Evolutionary conservation across 257 asterid species (phyloP), one percentile per base, ranked within the genome.

Genomic region (Petrea volubilis): DNA sequence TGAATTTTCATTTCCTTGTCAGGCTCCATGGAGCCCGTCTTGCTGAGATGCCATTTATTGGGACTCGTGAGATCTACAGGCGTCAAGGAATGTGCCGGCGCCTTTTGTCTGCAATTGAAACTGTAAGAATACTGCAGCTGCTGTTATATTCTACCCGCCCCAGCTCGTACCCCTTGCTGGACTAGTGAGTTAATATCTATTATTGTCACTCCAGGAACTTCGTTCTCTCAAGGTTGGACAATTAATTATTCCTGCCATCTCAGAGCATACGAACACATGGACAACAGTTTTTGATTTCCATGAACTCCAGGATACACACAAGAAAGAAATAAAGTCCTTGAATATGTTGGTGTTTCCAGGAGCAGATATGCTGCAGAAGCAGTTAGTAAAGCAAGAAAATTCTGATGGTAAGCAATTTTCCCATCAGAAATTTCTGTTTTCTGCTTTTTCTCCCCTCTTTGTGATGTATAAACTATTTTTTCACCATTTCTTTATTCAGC

Each of bases 71-170:
- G 65, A 84, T 85, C 68, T 92, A 92, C 80, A 87, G 99, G 81
- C 97, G 96, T 66, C 99, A 95, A 76, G 99, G 99, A 78, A 92
- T 92, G 98, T 92, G 99, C 81, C 84, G 96, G n/a, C 96, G 96
- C 60, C 87, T 95, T 71, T 78, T 95, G 49, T 83, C 90, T 58
- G 91, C 96, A 60, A 81, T 95, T 78, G 99, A 95, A 87, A 71
- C 78, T 74, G 99, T 94, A 88, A 66, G 83, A 47, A 72, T 55
- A 31, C 18, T 44, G 29, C 15, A 47, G 47, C 60, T 60, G 5
- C 51, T n/a, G 14, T 40, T 71, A 64, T 51, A 34, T 58, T 41
- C 70, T 67, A 13, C 7, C 43, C 43, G 12, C 43, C 43, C 1
- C 43, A 4, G 20, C 20, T 29, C 23, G 9, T 28, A 11, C 17